Evolutionary conservation across 257 asterid species (phyloP), one percentile per base, ranked within the genome.

Genomic region (Lycium barbarum): DNA sequence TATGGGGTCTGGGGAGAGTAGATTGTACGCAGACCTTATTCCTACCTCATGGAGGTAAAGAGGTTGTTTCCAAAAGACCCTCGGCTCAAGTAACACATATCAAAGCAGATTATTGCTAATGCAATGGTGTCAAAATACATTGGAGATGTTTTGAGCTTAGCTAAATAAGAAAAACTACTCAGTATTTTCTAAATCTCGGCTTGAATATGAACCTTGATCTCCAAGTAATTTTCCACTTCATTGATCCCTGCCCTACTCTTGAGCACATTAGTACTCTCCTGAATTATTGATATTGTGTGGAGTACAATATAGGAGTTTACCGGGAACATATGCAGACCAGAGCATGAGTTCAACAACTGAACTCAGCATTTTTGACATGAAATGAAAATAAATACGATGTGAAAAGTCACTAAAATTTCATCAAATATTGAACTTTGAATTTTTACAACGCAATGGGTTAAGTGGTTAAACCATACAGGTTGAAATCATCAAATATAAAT

Each of bases 141-240:
- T 22, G 7, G 13, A 74, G 81, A 22, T 8, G 2, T 47, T 49
- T 22, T 20, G 43, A 49, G n/a, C 63, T 26, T 51, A 22, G 20
- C 14, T n/a, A 74, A 26, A 74, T 22, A 49, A 53, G 47, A 26
- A 76, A 15, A 78, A 78, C 0, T 17, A 78, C 26, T 33, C 15
- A 0, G 45, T 6, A 53, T 51, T 76, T 53, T 22, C 3, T 22
- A 66, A 59, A 26, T n/a, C 82, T 76, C 43, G 0, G 15, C 7
- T 26, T 76, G 63, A 14, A 17, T 76, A 49, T 53, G 47, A 76
- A 26, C 15, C 47, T 53, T 76, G 82, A 17, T 26, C 82, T 8
- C 61, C 82, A 51, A 51, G 47, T 22, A 22, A 51, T 13, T 76
- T 47, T 49, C 43, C 81, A 76, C 82, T 51, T 76, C 63, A 76